Base-by-base conservation (phyloP, 805 yeast species). In the Isabelozyma heimii region DNA sequence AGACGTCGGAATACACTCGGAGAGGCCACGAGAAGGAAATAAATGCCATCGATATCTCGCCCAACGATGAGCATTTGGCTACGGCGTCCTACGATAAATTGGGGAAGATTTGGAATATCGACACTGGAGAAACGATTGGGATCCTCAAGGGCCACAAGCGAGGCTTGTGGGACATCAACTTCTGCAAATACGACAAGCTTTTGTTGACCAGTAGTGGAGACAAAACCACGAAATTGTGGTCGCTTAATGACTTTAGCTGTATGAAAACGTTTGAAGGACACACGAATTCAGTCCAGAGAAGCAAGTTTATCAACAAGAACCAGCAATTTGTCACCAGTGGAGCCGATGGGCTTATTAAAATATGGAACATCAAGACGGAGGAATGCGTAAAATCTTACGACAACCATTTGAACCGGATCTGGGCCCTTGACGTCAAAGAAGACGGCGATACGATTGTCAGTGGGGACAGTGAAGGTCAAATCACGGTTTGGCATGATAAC, bases 21-120 rank as follows among this genome's bases (percentile, higher is more conserved):
- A 83, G 91, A 61, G 98, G 97, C 1, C 99, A 94, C 65, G 98
- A 94, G 47, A 94, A 92, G 65, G 97, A 94, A 66, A 94, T 94
- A 51, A 95, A 94, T 60, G 80, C 92, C 2, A 71, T 94, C 46
- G 97, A 91, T 54, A 75, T 94, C 4, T 79, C 97, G n/a, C 96
- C 97, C 14, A 89, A 91, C 61, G 95, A 92, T 66, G 86, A 85
- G 54, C 75, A 79, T 45, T 84, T 94, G 60, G 98, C 97, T 0
- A 87, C 97, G 1, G 98, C 97, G 2, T 88, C 97, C 10, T 96
- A 88, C 64, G 99, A 94, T 67, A 89, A 92, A 60, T 79, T 91
- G 2, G 94, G 88, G 51, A 94, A 94, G 62, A 72, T 94, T 3
- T 94, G 98, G 98, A 85, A 87, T 62, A 61, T 83, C 24, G 87